phyloP scores from a whole-genome alignment of 2,329 filamentous ascomycete genomes.

The Myriosclerotinia duriaeana region DNA sequence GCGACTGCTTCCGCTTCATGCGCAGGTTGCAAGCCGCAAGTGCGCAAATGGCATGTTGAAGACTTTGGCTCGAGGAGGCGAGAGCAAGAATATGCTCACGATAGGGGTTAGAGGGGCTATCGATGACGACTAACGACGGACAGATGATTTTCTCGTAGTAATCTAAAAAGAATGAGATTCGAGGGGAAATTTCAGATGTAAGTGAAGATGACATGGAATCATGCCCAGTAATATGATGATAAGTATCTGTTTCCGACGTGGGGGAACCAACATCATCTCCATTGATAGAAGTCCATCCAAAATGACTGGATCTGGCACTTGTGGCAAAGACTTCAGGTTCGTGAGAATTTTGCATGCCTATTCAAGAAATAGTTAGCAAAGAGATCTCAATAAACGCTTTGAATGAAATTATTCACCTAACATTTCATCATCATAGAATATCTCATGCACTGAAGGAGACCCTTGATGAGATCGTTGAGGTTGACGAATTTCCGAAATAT shows the following conservation, averaged over 20 bases:
- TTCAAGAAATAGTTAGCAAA: constrained; percentile 28
- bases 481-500: constrained; percentile 42
- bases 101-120: constrained; percentile 82
- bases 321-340: constrained; percentile 38
- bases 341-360: constrained; percentile 29
- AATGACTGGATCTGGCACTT: constrained; percentile 39
- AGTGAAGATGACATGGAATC: constrained; percentile 54
- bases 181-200: constrained; percentile 64
- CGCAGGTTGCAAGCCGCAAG: constrained; percentile 85
- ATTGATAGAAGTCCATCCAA: constrained; percentile 40
- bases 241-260: constrained; percentile 33
- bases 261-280: constrained; percentile 40
- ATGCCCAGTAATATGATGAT: constrained; percentile 40
- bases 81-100: constrained; percentile 77
- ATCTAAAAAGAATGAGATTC: constrained; percentile 85
- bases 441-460: constrained; percentile 36
- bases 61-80: constrained; percentile 72
- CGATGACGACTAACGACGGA: constrained; percentile 86
- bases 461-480: constrained; percentile 37
- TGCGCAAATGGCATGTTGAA: constrained; percentile 92
- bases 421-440: constrained; percentile 44
- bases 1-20: constrained; percentile 71
- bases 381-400: constrained; percentile 4
- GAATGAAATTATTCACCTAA: constrained; percentile 40
- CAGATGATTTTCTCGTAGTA: constrained; percentile 94